phyloP scores from a whole-genome alignment of 73 alveolate species.

The Symbiodinium natans region DNA sequence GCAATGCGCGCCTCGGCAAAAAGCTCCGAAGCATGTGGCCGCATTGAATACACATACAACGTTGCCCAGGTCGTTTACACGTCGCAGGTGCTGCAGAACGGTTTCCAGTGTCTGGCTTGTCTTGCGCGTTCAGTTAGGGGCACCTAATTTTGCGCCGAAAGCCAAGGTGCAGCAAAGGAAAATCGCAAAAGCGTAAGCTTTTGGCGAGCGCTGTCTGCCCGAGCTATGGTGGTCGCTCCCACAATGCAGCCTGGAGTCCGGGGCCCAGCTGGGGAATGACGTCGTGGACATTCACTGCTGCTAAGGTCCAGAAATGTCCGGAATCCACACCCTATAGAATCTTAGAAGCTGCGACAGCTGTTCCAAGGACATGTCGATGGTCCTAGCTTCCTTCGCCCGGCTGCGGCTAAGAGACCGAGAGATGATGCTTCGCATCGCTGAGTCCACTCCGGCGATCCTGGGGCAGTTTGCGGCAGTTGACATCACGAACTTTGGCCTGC shows the following conservation, averaged over 20 bases:
- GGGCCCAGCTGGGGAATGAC: conserved; percentile 29
- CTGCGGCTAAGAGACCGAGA: conserved; percentile 83
- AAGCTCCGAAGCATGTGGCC: not conserved
- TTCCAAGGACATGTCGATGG: conserved; percentile 83
- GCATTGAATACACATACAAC: too few species aligned
- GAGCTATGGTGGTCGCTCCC: conserved; percentile 75
- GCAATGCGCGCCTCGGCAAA: conserved; percentile 40
- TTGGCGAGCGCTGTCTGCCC: conserved; percentile 63
- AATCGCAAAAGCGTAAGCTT: conserved; percentile 67
- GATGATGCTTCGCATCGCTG: conserved; percentile 72
- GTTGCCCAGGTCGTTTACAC: too few species aligned
- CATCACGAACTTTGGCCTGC: not conserved
- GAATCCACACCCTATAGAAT: too few species aligned
- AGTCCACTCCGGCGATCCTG: conserved; percentile 53
- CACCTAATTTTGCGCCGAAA: too few species aligned
- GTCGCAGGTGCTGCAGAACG: too few species aligned
- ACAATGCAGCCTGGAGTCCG: conserved; percentile 71
- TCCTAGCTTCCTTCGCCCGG: conserved; percentile 57
- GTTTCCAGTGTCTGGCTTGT: too few species aligned
- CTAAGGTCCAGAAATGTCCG: too few species aligned
- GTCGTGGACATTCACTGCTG: not conserved
- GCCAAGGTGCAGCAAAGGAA: conserved; percentile 61
- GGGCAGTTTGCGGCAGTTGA: conserved; percentile 63
- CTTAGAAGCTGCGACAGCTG: too few species aligned
- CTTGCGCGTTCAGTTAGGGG: too few species aligned